These are phyloP conservation scores for Pseudognaphalium luteoalbum DNA, from an alignment of 129 eudicot genomes.

Conservation along the genomic window DNA sequence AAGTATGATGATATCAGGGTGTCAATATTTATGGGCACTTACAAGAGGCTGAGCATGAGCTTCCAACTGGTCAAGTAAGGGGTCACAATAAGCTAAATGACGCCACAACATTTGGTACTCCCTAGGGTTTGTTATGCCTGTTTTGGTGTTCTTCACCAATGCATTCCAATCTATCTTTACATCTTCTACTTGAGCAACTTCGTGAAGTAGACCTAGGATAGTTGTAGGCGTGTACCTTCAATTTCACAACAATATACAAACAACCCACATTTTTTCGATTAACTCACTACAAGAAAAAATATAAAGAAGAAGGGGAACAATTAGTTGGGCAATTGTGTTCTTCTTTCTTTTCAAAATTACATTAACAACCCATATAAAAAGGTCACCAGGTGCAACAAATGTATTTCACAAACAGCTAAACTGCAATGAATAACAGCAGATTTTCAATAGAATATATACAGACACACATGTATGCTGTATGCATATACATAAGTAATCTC, in stretches of 20 bases:
- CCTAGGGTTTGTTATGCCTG: constrained; percentile 71
- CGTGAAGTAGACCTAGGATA: constrained; percentile 67
- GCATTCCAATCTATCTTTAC: constrained; percentile 69
- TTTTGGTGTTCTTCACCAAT: constrained; percentile 56
- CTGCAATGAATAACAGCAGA: neutral
- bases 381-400: neutral
- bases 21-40: constrained; percentile 18
- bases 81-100: constrained; percentile 67
- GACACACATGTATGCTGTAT: neutral
- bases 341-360: neutral
- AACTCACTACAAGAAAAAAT: neutral
- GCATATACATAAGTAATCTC: too few relatives aligned
- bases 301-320: neutral
- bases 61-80: constrained; percentile 46
- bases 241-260: constrained; percentile 18
- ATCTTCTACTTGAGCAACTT: constrained; percentile 50
- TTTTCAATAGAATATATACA: neutral
- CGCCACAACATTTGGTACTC: constrained; percentile 93
- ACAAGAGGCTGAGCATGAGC: constrained; percentile 56
- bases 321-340: neutral
- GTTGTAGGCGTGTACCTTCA: constrained; percentile 61
- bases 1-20: neutral
- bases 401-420: neutral
- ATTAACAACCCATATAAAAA: neutral
- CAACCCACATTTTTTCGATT: neutral